These are phyloP conservation scores for Glebionis coronaria DNA, from an alignment of 129 eudicot species.

Conservation along the genomic window DNA sequence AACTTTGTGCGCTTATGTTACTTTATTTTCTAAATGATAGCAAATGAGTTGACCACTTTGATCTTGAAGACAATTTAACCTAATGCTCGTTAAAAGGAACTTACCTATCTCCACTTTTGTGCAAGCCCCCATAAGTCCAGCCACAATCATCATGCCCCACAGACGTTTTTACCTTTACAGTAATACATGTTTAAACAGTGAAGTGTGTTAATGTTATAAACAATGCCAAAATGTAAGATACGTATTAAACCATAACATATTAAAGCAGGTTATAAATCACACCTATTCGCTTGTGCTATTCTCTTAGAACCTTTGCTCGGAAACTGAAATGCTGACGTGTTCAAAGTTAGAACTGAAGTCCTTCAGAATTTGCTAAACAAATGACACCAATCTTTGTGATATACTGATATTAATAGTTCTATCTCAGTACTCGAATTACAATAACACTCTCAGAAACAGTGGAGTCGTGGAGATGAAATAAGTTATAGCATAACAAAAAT, in stretches of 20 bases:
- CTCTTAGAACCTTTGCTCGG: slow-evolving; percentile 5
- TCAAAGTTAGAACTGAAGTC: too few relatives aligned
- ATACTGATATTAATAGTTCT: neutral
- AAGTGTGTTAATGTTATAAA: slow-evolving; percentile 9
- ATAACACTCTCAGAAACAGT: slow-evolving; percentile 17
- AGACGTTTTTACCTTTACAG: slow-evolving; percentile 1
- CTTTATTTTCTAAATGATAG: neutral
- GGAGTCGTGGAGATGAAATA: slow-evolving; percentile 13
- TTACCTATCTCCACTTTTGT: neutral
- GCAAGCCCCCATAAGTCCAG: slow-evolving; percentile 5
- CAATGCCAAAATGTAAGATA: neutral
- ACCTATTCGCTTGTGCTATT: neutral
- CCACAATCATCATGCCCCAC: neutral
- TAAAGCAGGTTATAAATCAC: neutral
- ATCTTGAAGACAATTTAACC: neutral
- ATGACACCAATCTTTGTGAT: neutral
- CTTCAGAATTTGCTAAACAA: neutral
- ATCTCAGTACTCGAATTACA: slow-evolving; percentile 4
- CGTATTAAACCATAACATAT: neutral
- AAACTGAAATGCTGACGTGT: too few relatives aligned
- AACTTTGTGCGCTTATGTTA: neutral
- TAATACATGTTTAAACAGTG: neutral
- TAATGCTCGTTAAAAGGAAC: neutral
- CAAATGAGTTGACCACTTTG: too few relatives aligned
- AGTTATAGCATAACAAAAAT: slow-evolving; percentile 6